Evolutionary conservation across 352 stramenopile species (phyloP).

Genomic region (Globisporangium solare): DNA sequence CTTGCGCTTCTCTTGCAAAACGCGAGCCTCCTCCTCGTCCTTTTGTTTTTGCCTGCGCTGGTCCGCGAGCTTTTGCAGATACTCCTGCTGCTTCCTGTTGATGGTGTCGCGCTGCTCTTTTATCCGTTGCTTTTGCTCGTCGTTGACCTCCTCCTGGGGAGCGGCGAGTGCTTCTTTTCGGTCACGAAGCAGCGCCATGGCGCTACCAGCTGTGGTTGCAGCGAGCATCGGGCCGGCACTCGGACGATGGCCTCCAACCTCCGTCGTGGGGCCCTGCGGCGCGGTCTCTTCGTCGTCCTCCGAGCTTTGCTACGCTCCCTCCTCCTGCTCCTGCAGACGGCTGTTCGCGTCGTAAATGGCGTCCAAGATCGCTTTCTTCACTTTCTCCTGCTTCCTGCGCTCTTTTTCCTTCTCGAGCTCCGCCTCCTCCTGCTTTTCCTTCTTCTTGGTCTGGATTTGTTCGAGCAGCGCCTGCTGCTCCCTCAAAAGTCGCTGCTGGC

Average conservation of each 20-base stretch:
- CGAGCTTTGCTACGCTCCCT: slow-evolving; percentile 6
- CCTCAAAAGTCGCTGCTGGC: slow-evolving; percentile 48
- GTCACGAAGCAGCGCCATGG: slow-evolving; percentile 4
- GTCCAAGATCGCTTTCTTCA: slow-evolving; percentile 50
- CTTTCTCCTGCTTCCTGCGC: slow-evolving; percentile 44
- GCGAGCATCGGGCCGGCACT: slow-evolving; percentile 1
- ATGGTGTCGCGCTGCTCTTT: slow-evolving; percentile 52
- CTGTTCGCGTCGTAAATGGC: slow-evolving; percentile 47
- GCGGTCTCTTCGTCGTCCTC: slow-evolving; percentile 7
- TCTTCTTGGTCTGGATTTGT: slow-evolving; percentile 43
- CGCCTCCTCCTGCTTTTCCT: slow-evolving; percentile 40
- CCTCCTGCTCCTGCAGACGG: slow-evolving; percentile 21
- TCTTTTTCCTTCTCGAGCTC: slow-evolving; percentile 46
- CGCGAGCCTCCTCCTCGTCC: slow-evolving; percentile 61
- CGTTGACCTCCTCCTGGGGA: slow-evolving; percentile 13
- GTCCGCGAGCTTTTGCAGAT: slow-evolving; percentile 50
- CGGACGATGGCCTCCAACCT: not conserved
- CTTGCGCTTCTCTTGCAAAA: slow-evolving; percentile 50
- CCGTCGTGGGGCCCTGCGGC: not conserved
- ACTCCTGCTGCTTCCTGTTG: slow-evolving; percentile 64
- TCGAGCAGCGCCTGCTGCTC: slow-evolving; percentile 57
- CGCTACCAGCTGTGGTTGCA: not conserved
- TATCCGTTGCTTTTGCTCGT: slow-evolving; percentile 30
- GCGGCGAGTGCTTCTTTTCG: slow-evolving; percentile 6
- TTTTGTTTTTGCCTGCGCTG: slow-evolving; percentile 64